Evolutionary conservation across 1,139 yeast genomes (phyloP).

Genomic region (Kluyveromyces sp.): DNA sequence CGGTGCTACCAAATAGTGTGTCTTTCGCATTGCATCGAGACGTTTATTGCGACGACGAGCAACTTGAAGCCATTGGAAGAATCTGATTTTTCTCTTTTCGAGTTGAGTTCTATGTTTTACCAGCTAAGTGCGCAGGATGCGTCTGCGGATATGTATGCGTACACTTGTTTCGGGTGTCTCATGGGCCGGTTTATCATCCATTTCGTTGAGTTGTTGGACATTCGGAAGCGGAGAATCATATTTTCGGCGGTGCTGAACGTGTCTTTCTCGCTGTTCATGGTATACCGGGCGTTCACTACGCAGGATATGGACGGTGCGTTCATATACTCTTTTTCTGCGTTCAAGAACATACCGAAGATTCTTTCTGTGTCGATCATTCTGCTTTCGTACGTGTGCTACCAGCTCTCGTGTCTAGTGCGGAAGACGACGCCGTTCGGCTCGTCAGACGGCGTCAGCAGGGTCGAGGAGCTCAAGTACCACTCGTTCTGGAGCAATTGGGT

Average conservation of each 20-base stretch:
- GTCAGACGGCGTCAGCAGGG: constrained; percentile 6
- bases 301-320: constrained; percentile 2
- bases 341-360: constrained; percentile 19
- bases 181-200: constrained; percentile 23
- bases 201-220: constrained; percentile 18
- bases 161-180: constrained; percentile 22
- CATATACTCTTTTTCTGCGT: constrained; percentile 14
- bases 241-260: constrained; percentile 20
- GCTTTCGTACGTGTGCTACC: constrained; percentile 16
- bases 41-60: constrained; percentile 19
- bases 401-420: constrained; percentile 19
- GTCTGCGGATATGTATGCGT: constrained; percentile 9
- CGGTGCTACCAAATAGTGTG: constrained; percentile 16
- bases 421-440: constrained; percentile 13
- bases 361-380: constrained; percentile 17
- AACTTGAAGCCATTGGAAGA: constrained; percentile 22
- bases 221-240: constrained; percentile 15
- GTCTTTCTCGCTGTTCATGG: constrained; percentile 11
- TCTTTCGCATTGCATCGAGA: constrained; percentile 24
- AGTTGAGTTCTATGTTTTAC: constrained; percentile 22
- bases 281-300: constrained; percentile 7
- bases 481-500: constrained; percentile 27
- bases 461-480: constrained; percentile 20
- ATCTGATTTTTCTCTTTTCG: constrained; percentile 24
- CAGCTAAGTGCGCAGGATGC: constrained; percentile 10